A percentile compares a stretch with the other conserved stretches of the same genome.
Conservation (phyloP, 352 stramenopile genomes). For the Thalassiosira tumida region DNA sequence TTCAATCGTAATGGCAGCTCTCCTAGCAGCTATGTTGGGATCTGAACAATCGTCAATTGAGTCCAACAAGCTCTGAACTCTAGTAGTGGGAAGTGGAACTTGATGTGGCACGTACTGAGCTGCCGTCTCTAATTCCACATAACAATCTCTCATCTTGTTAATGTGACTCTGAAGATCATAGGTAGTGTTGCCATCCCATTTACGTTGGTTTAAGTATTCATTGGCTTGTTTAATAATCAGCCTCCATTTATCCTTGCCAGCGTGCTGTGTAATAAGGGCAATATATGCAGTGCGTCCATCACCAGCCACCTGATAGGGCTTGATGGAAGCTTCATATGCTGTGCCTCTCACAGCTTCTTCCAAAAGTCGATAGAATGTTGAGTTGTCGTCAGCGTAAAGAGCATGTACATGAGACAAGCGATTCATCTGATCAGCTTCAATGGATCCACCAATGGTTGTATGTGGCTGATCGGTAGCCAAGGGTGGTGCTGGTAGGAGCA, state of each 20-base stretch:
- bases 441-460: slow-evolving; percentile 36
- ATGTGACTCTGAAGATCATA: slow-evolving; percentile 42
- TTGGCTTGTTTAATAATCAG: background rate
- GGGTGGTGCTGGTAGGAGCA: background rate
- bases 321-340: slow-evolving; percentile 37
- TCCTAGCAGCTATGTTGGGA: background rate
- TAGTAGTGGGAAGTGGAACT: slow-evolving; percentile 32
- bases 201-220: slow-evolving; percentile 14
- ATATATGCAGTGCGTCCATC: slow-evolving; percentile 63
- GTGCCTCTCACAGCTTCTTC: slow-evolving; percentile 63
- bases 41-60: background rate
- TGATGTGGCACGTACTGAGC: slow-evolving; percentile 28
- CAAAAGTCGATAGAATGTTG: slow-evolving; percentile 37
- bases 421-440: slow-evolving; percentile 57
- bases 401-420: slow-evolving; percentile 55
- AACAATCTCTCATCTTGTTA: background rate
- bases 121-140: slow-evolving; percentile 1
- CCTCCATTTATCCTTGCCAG: slow-evolving; percentile 68
- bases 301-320: slow-evolving; percentile 28
- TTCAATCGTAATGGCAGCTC: background rate
- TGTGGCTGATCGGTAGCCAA: slow-evolving; percentile 21
- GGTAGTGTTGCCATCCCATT: slow-evolving; percentile 51
- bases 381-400: slow-evolving; percentile 55
- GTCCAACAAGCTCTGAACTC: slow-evolving; percentile 49
- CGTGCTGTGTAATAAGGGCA: slow-evolving; percentile 49